Percentiles rank a stretch among this genome's conserved stretches.
These are phyloP conservation scores for Achaetomium macrosporum DNA, from an alignment of 2,329 filamentous ascomycete species.

Conservation along the genomic window DNA sequence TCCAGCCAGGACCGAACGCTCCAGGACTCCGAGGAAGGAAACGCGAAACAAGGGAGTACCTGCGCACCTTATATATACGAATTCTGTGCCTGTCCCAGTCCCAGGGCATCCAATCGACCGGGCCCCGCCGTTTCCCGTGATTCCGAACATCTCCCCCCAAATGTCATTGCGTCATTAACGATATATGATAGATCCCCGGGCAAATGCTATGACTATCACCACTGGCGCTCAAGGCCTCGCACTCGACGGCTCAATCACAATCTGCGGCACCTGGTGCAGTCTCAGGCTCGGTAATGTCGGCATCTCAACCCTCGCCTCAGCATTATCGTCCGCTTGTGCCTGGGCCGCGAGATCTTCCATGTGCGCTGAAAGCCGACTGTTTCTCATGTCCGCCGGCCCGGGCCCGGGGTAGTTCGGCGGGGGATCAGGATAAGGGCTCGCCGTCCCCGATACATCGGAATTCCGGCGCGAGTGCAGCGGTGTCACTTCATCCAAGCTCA, in stretches of 20 bases:
- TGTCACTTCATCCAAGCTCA: constrained; percentile 30
- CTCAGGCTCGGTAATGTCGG: constrained; percentile 47
- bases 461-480: constrained; percentile 25
- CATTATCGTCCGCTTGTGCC: constrained; percentile 5
- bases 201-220: too few relatives aligned
- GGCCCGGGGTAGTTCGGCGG: constrained; percentile 48
- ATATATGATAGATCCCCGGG: too few relatives aligned
- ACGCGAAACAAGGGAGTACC: neutral
- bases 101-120: constrained; percentile 5
- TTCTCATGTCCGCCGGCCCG: constrained; percentile 1
- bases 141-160: neutral
- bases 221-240: constrained; percentile 27
- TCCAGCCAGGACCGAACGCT: neutral
- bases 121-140: neutral
- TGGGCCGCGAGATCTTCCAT: constrained; percentile 27
- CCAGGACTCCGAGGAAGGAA: neutral
- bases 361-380: constrained; percentile 30
- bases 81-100: neutral
- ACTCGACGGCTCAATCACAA: constrained; percentile 52
- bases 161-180: neutral
- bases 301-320: constrained; percentile 30
- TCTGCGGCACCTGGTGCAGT: constrained; percentile 47
- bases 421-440: constrained; percentile 41
- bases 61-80: neutral
- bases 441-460: constrained; percentile 7